These are phyloP conservation scores for Conticribra weissflogii DNA, from an alignment of 108 stramenopile species.

Conservation along the genomic window DNA sequence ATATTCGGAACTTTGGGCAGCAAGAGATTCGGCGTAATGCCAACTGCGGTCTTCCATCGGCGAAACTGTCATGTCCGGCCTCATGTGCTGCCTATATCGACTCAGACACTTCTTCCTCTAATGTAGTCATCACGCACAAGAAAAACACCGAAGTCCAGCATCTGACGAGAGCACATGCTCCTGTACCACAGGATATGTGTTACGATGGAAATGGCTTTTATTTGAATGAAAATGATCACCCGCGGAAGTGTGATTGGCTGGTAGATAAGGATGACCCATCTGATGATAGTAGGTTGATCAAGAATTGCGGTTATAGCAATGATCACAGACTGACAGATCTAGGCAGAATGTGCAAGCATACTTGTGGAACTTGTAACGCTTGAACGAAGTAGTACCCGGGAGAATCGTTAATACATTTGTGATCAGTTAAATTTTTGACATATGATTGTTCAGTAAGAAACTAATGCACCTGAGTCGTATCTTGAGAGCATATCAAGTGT, in stretches of 20 bases:
- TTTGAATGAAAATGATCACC: constrained; percentile 31
- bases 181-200: constrained; percentile 26
- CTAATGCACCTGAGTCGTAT: no score
- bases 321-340: constrained; percentile 27
- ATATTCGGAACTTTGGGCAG: constrained; percentile 13
- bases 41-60: constrained; percentile 5
- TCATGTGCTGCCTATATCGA: constrained; percentile 11
- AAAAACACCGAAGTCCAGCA: background rate
- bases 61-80: constrained; percentile 6
- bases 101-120: constrained; percentile 1
- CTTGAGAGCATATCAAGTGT: no score
- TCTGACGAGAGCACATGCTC: background rate
- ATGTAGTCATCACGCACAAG: background rate
- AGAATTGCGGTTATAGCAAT: constrained; percentile 29
- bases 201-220: constrained; percentile 33
- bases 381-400: no score
- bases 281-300: constrained; percentile 23
- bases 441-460: no score
- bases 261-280: constrained; percentile 6
- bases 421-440: no score
- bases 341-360: constrained; percentile 40
- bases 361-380: constrained; percentile 46
- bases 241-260: constrained; percentile 40
- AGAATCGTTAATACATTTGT: no score
- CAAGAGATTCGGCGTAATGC: constrained; percentile 16